Percentiles rank a stretch among this genome's conserved stretches.
Evolutionary conservation across 1,284 basidiomycete species (phyloP).

Genomic region (Ceratorhiza oryzae-sativae): DNA sequence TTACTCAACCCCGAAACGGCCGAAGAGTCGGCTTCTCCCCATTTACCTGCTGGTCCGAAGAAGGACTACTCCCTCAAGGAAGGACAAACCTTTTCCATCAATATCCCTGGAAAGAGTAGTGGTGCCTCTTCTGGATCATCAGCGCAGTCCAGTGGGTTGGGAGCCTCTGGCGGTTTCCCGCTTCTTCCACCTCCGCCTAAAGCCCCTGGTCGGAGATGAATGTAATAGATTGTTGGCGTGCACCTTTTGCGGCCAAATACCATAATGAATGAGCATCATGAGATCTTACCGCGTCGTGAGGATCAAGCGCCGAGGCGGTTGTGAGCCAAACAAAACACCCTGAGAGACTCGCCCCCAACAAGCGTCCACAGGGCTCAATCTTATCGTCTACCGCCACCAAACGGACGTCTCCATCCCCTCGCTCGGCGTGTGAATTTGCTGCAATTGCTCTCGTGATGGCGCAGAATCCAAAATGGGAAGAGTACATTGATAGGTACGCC

Average conservation of each 20-base stretch:
- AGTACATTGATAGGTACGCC: slow-evolving; percentile 64
- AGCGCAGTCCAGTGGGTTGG: slow-evolving; percentile 14
- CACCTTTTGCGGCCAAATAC: not conserved
- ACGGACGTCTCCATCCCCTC: not conserved
- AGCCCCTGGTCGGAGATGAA: slow-evolving; percentile 35
- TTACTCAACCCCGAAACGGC: slow-evolving; percentile 59
- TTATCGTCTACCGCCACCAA: slow-evolving; percentile 28
- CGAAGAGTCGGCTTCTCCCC: slow-evolving; percentile 55
- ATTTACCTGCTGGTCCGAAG: slow-evolving; percentile 78
- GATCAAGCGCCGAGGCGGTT: not conserved
- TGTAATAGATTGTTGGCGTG: not conserved
- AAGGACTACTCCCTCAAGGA: slow-evolving; percentile 96
- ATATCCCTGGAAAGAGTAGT: slow-evolving; percentile 71
- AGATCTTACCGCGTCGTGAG: not conserved
- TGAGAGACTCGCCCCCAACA: slow-evolving; percentile 16
- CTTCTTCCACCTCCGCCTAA: slow-evolving; percentile 38
- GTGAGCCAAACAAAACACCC: slow-evolving; percentile 19
- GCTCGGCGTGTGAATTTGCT: slow-evolving; percentile 7
- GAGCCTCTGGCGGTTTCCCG: slow-evolving; percentile 17
- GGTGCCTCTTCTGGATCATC: slow-evolving; percentile 17
- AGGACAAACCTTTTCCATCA: slow-evolving; percentile 94
- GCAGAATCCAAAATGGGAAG: slow-evolving; percentile 48
- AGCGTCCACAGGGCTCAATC: slow-evolving; percentile 19
- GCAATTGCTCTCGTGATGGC: slow-evolving; percentile 20
- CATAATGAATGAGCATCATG: not conserved